Evolutionary conservation across 2,329 filamentous ascomycete genomes (phyloP).

Genomic region (Penicillium sp.): DNA sequence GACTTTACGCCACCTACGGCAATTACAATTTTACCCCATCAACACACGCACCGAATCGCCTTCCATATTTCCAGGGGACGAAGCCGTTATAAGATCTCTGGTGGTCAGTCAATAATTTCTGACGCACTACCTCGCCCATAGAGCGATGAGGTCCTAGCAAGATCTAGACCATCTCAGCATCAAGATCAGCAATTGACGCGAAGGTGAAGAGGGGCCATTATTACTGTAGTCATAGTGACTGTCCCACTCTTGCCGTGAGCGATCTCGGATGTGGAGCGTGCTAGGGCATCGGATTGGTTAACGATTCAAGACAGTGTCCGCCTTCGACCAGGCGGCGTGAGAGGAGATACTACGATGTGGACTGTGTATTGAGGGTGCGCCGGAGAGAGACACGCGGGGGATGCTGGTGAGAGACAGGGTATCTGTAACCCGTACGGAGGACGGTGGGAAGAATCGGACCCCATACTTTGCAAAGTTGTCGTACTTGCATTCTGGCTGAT

Average conservation of each 20-base stretch:
- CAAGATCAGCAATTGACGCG: background rate
- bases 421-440: background rate
- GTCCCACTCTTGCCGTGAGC: slow-evolving; percentile 6
- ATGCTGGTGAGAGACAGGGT: background rate
- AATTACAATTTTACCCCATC: background rate
- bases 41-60: background rate
- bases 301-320: background rate
- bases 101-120: too few species aligned
- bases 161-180: slow-evolving; percentile 1
- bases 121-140: too few species aligned
- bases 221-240: too few species aligned
- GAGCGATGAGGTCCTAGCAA: too few species aligned
- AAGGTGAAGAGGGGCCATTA: background rate
- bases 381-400: background rate
- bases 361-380: background rate
- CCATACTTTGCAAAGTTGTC: background rate
- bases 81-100: background rate
- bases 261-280: slow-evolving; percentile 10
- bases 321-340: too few species aligned
- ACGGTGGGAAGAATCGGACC: background rate
- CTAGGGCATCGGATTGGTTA: background rate
- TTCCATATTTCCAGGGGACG: background rate
- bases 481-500: background rate
- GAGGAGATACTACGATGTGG: background rate
- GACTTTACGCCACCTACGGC: background rate